A percentile compares a stretch with the other conserved stretches of the same genome.
Evolutionary conservation across 1,284 basidiomycete genomes (phyloP).

Genomic region (Ceratobasidium sp.): DNA sequence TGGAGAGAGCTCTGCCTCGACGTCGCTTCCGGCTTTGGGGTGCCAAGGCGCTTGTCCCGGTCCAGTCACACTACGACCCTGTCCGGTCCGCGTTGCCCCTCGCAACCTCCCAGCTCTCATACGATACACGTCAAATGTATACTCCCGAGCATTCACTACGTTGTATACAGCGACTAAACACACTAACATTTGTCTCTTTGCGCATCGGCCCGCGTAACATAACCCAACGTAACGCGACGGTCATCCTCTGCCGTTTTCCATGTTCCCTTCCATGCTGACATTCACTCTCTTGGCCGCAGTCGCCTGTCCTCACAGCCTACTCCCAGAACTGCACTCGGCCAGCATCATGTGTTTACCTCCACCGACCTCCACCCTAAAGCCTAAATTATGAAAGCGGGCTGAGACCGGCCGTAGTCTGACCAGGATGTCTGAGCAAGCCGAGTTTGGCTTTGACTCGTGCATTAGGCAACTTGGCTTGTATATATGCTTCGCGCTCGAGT

Average conservation of each 20-base stretch:
- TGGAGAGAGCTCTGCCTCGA: conserved; percentile 10
- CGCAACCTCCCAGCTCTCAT: conserved; percentile 30
- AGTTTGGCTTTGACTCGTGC: background rate
- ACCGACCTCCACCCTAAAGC: background rate
- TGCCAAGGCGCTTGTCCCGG: conserved; percentile 18
- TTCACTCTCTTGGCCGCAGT: conserved; percentile 29
- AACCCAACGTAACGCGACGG: conserved; percentile 22
- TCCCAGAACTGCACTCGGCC: conserved; percentile 1
- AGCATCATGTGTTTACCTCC: background rate
- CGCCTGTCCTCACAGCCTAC: background rate
- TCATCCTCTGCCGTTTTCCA: conserved; percentile 2
- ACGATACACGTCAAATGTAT: conserved; percentile 22
- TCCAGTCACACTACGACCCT: background rate
- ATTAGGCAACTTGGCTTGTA: too few species aligned
- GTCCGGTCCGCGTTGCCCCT: conserved; percentile 8
- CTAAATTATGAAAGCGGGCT: background rate
- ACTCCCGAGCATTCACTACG: background rate
- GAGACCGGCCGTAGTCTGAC: background rate
- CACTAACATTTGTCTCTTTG: conserved; percentile 3
- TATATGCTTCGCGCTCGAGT: too few species aligned
- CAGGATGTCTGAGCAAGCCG: background rate
- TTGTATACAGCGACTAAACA: background rate
- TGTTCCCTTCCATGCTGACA: conserved; percentile 18
- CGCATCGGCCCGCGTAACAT: background rate
- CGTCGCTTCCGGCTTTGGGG: conserved; percentile 2